Percentiles rank a stretch among this genome's conserved stretches.
Evolutionary conservation across 306 rosid species (phyloP).

Genomic region (Malus domestica): DNA sequence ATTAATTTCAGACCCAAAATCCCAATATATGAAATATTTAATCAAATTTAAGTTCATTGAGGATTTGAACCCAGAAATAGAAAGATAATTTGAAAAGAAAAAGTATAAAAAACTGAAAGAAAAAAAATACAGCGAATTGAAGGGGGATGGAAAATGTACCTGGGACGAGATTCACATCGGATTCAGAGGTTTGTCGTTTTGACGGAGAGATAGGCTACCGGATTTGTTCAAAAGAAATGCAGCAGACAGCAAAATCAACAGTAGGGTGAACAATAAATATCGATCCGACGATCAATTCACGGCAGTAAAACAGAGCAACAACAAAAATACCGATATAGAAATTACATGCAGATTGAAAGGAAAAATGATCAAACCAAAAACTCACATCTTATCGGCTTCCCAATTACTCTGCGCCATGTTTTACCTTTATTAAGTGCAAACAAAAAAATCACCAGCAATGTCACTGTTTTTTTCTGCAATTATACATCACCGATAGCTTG

Average conservation of each 20-base stretch:
- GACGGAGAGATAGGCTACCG: too few relatives aligned
- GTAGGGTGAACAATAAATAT: background rate
- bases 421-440: slow-evolving; percentile 15
- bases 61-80: too few relatives aligned
- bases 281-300: background rate
- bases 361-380: background rate
- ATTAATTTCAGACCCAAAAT: too few relatives aligned
- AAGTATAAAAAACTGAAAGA: too few relatives aligned
- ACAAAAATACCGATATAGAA: background rate
- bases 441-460: slow-evolving; percentile 8
- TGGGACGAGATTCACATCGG: too few relatives aligned
- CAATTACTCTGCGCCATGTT: slow-evolving; percentile 83
- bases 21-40: too few relatives aligned
- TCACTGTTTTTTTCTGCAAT: slow-evolving; percentile 27
- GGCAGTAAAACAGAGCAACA: background rate
- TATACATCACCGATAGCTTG: background rate
- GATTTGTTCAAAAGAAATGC: too few relatives aligned
- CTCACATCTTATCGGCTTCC: slow-evolving; percentile 98
- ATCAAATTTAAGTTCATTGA: too few relatives aligned
- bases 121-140: too few relatives aligned
- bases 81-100: too few relatives aligned
- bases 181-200: too few relatives aligned
- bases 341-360: background rate
- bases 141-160: too few relatives aligned
- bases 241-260: background rate